Conservation (phyloP, 2,329 filamentous ascomycete species). For the Aurifilum marmelostoma region DNA sequence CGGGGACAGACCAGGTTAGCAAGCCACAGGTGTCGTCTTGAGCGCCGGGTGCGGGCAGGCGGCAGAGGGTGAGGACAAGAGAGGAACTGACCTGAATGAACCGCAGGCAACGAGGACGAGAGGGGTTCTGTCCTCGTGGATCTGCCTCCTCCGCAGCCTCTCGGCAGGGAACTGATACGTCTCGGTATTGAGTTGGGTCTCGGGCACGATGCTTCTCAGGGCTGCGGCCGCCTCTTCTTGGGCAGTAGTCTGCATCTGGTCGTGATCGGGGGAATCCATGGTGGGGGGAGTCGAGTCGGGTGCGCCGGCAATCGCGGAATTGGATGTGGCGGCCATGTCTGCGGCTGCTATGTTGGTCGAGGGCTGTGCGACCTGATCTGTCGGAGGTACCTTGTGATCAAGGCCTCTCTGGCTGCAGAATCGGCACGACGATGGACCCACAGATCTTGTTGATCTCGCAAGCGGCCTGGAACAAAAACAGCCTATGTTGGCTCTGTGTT, state of each 20-base stretch:
- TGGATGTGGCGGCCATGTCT: background rate
- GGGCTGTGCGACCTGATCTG: background rate
- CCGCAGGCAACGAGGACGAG: constrained; percentile 43
- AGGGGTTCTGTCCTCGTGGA: constrained; percentile 37
- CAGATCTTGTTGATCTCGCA: background rate
- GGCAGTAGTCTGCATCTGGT: background rate
- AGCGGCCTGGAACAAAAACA: background rate
- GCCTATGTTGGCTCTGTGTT: background rate
- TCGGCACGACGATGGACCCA: background rate
- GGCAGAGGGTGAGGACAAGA: background rate
- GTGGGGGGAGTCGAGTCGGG: constrained; percentile 1
- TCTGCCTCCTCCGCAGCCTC: constrained; percentile 35
- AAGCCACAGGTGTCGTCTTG: background rate
- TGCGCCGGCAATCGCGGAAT: constrained; percentile 1
- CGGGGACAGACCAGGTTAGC: constrained; percentile 14
- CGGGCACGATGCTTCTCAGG: constrained; percentile 23
- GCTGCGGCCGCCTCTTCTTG: constrained; percentile 16
- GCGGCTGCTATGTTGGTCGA: background rate
- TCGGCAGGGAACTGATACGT: constrained; percentile 36
- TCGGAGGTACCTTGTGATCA: background rate
- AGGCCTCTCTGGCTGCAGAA: background rate
- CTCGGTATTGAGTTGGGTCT: constrained; percentile 27
- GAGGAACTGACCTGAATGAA: constrained; percentile 38
- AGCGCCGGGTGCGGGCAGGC: background rate
- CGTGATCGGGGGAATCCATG: constrained; percentile 15